Percentiles rank a stretch among this genome's conserved stretches.
These are phyloP conservation scores for Amanita rubescens DNA, from an alignment of 768 basidiomycete species.

Conservation along the genomic window DNA sequence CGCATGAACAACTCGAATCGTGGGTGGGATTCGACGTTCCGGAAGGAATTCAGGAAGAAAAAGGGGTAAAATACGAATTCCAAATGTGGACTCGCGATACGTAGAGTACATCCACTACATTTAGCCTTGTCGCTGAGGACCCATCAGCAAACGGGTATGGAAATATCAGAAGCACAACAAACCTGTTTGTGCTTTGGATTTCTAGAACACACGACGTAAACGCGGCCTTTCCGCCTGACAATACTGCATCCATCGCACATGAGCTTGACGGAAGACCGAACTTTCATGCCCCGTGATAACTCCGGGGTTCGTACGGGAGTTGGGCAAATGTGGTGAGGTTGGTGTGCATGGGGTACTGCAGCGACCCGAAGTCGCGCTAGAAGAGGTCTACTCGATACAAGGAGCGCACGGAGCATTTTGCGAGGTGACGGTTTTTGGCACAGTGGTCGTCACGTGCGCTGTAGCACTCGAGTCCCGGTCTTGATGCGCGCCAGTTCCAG, in stretches of 20 bases:
- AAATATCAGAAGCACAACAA: conserved; percentile 12
- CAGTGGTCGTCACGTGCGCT: background rate
- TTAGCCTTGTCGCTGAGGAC: conserved; percentile 59
- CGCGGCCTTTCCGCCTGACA: conserved; percentile 82
- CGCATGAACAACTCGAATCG: conserved; percentile 54
- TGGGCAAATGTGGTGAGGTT: conserved; percentile 21
- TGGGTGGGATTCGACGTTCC: conserved; percentile 84
- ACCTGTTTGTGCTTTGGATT: conserved; percentile 99
- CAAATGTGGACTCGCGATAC: conserved; percentile 83
- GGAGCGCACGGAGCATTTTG: conserved; percentile 58
- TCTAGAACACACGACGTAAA: conserved; percentile 89
- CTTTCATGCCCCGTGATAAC: conserved; percentile 85
- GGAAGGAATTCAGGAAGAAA: conserved; percentile 71
- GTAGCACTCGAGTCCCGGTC: background rate
- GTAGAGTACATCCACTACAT: background rate
- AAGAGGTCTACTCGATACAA: conserved; percentile 57
- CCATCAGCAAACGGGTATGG: conserved; percentile 10
- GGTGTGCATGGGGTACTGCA: conserved; percentile 23
- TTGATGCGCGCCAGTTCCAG: background rate
- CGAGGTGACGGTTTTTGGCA: background rate
- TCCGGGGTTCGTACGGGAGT: conserved; percentile 21
- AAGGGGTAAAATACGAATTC: conserved; percentile 80
- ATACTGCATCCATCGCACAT: conserved; percentile 93
- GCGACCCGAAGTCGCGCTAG: conserved; percentile 40
- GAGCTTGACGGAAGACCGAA: conserved; percentile 86